Conservation (phyloP, 768 basidiomycete species). For the Sarcodon sp. region DNA sequence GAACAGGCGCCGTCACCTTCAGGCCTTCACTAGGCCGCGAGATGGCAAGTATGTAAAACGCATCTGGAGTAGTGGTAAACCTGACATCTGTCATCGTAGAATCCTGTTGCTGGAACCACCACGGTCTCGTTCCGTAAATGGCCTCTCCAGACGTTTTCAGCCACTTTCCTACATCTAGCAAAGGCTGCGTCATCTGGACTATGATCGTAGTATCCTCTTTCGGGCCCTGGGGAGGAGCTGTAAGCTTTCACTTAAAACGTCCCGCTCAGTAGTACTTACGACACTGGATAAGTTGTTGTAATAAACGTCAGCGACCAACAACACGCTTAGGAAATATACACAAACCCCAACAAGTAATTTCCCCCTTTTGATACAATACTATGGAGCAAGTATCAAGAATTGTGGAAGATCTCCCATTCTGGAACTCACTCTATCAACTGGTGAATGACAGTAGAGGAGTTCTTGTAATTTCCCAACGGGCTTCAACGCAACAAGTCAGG, state of each 20-base stretch:
- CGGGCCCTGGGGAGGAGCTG: slow-evolving; percentile 1
- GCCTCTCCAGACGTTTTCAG: slow-evolving; percentile 7
- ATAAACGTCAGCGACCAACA: background rate
- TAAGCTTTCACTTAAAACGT: background rate
- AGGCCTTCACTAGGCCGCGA: slow-evolving; percentile 3
- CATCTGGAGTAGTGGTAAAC: slow-evolving; percentile 14
- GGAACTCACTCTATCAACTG: slow-evolving; percentile 1
- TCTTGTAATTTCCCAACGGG: slow-evolving; percentile 3
- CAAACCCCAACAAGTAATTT: slow-evolving; percentile 30
- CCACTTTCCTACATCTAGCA: slow-evolving; percentile 8
- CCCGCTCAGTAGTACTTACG: background rate
- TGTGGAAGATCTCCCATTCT: too few relatives aligned
- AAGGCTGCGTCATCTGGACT: slow-evolving; percentile 6
- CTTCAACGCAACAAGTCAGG: background rate
- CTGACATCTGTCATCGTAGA: slow-evolving; percentile 8
- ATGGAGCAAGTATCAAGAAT: slow-evolving; percentile 13
- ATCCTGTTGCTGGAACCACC: slow-evolving; percentile 5
- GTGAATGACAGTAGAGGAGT: slow-evolving; percentile 1
- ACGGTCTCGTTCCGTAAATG: slow-evolving; percentile 9
- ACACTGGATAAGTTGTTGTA: background rate
- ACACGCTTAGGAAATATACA: background rate
- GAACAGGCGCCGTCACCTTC: slow-evolving; percentile 3
- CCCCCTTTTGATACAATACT: slow-evolving; percentile 48
- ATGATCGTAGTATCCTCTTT: slow-evolving; percentile 8
- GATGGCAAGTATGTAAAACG: slow-evolving; percentile 18